Conservation (phyloP, 495 filamentous ascomycete species). For the Trichoderma orchidacearum region DNA sequence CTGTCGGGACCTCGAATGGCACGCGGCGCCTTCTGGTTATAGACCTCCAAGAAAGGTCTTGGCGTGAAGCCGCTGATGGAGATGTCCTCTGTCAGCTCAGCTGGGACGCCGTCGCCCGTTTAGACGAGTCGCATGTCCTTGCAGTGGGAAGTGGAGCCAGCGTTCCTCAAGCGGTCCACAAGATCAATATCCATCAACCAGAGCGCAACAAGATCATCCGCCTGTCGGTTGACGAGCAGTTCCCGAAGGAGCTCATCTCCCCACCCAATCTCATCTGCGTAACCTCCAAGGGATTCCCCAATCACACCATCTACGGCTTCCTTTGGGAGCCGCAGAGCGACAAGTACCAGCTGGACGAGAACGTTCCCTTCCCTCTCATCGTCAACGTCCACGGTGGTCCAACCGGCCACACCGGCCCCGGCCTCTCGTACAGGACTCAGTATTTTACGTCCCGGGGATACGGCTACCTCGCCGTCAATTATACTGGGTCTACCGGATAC, state of each 20-base stretch:
- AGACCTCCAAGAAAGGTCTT: constrained; percentile 11
- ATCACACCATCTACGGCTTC: constrained; percentile 23
- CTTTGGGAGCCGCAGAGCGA: constrained; percentile 31
- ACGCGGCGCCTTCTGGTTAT: constrained; percentile 14
- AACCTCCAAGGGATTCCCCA: constrained; percentile 12
- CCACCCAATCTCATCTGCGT: constrained; percentile 19
- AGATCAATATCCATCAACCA: constrained; percentile 8
- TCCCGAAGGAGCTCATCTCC: constrained; percentile 18
- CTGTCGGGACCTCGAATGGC: constrained; percentile 12
- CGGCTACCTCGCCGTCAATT: constrained; percentile 32
- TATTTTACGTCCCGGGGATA: constrained; percentile 39
- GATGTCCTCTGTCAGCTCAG: constrained; percentile 4
- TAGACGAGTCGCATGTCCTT: constrained; percentile 11
- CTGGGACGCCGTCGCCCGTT: constrained; percentile 6
- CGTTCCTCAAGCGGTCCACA: constrained; percentile 12
- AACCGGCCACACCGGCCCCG: constrained; percentile 20
- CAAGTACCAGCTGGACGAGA: constrained; percentile 13
- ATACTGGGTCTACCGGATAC: constrained; percentile 34
- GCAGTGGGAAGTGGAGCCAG: constrained; percentile 13
- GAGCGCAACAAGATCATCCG: constrained; percentile 2
- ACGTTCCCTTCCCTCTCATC: constrained; percentile 27
- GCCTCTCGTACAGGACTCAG: constrained; percentile 22
- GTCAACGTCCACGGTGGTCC: constrained; percentile 35
- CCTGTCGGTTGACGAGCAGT: constrained; percentile 6
- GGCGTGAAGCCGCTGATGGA: constrained; percentile 3